Conservation (phyloP, 768 basidiomycete genomes). For the Serendipita vermifera region DNA sequence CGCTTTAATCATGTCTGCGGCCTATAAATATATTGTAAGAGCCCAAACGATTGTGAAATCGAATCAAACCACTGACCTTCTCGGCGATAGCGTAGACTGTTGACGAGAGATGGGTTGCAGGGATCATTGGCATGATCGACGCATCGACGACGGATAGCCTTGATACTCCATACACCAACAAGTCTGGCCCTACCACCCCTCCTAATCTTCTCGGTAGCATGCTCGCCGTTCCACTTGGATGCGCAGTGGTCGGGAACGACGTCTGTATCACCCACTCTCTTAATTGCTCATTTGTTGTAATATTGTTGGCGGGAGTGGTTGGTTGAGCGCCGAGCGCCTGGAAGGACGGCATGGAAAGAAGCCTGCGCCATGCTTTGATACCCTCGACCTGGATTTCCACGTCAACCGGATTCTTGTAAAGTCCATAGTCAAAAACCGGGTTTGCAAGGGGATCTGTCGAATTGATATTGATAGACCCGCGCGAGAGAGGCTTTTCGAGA, state of each 20-base stretch:
- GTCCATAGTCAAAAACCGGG: constrained; percentile 21
- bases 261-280: not conserved
- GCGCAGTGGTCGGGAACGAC: constrained; percentile 8
- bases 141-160: constrained; percentile 13
- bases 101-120: constrained; percentile 13
- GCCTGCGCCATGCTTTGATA: not conserved
- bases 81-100: constrained; percentile 20
- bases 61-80: constrained; percentile 22
- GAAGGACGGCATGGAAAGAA: not conserved
- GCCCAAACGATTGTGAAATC: not conserved
- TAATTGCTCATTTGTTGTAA: not conserved
- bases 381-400: not conserved
- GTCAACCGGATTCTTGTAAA: constrained; percentile 4
- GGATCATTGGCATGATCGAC: constrained; percentile 18
- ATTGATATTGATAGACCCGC: constrained; percentile 20
- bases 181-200: not conserved
- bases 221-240: constrained; percentile 15
- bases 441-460: constrained; percentile 18
- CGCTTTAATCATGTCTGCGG: not conserved
- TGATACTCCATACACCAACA: constrained; percentile 5
- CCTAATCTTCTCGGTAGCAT: not conserved
- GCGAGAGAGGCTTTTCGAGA: not conserved
- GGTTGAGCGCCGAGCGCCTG: not conserved
- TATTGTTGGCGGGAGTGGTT: not conserved
- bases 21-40: not conserved